phyloP scores from a whole-genome alignment of 176 grass and related monocot genomes.

The Elaeis guineensis region DNA sequence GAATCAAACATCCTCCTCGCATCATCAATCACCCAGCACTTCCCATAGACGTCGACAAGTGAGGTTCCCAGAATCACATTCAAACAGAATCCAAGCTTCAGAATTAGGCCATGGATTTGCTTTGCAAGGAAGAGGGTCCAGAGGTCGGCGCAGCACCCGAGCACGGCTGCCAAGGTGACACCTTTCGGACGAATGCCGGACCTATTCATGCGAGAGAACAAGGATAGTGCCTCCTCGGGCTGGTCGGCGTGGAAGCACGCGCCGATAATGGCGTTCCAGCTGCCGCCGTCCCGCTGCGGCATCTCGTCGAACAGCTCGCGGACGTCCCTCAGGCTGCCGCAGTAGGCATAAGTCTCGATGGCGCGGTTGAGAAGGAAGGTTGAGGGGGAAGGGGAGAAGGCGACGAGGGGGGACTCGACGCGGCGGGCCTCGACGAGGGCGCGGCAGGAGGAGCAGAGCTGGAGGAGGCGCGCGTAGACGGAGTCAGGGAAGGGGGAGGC shows the following conservation, averaged over 20 bases:
- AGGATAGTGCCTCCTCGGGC: slow-evolving; percentile 19
- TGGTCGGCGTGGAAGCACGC: slow-evolving; percentile 25
- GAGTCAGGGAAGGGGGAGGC: background rate
- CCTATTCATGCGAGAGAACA: slow-evolving; percentile 45
- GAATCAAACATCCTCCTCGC: slow-evolving; percentile 58
- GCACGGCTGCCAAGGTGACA: slow-evolving; percentile 59
- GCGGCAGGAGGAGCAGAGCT: slow-evolving; percentile 6
- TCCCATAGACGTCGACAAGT: slow-evolving; percentile 66
- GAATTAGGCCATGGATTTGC: slow-evolving; percentile 56
- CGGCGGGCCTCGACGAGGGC: slow-evolving; percentile 43
- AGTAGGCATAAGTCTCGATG: slow-evolving; percentile 48
- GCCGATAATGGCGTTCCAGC: slow-evolving; percentile 80
- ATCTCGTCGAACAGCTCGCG: slow-evolving; percentile 79
- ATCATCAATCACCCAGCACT: slow-evolving; percentile 43
- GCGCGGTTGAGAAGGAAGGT: slow-evolving; percentile 69
- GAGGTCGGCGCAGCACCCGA: slow-evolving; percentile 50
- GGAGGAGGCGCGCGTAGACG: slow-evolving; percentile 11
- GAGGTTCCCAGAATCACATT: slow-evolving; percentile 67
- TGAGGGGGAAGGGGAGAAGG: slow-evolving; percentile 4
- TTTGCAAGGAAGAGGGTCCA: slow-evolving; percentile 31
- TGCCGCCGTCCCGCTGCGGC: slow-evolving; percentile 71
- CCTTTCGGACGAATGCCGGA: slow-evolving; percentile 46
- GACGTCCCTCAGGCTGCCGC: slow-evolving; percentile 42
- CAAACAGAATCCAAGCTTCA: slow-evolving; percentile 47
- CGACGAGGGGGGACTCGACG: slow-evolving; percentile 31